A percentile compares a stretch with the other conserved stretches of the same genome.
These are phyloP conservation scores for Kodamaea anthophila DNA, from an alignment of 1,139 yeast genomes.

Conservation along the genomic window DNA sequence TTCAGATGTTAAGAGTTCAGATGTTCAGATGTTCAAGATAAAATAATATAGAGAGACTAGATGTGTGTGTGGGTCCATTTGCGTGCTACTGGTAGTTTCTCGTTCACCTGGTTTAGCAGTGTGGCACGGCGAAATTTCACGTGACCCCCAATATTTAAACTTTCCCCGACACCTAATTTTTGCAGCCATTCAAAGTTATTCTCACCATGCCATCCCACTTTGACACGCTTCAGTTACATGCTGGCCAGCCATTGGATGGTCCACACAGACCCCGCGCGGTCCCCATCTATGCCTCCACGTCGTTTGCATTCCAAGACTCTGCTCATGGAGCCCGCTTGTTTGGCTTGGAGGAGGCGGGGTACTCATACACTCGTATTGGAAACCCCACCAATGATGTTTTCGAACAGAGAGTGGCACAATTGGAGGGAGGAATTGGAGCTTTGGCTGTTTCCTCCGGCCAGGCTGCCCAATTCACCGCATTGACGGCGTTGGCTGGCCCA, in stretches of 20 bases:
- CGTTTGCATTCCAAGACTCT: slow-evolving; percentile 81
- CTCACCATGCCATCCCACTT: slow-evolving; percentile 59
- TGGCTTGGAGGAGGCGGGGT: slow-evolving; percentile 77
- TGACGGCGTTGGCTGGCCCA: slow-evolving; percentile 74
- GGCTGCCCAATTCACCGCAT: slow-evolving; percentile 86
- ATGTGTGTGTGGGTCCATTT: too few species aligned
- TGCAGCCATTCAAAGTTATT: too few species aligned
- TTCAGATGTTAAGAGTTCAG: too few species aligned
- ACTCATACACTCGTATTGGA: slow-evolving; percentile 80
- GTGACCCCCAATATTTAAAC: too few species aligned
- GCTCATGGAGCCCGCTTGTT: slow-evolving; percentile 89
- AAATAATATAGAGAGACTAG: too few species aligned
- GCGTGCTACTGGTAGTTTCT: too few species aligned
- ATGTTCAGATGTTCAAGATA: too few species aligned
- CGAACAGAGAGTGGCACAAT: slow-evolving; percentile 86
- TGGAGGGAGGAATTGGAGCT: slow-evolving; percentile 90
- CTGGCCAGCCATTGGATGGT: slow-evolving; percentile 62
- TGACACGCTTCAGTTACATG: slow-evolving; percentile 90
- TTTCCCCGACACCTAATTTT: too few species aligned
- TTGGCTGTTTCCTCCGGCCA: slow-evolving; percentile 92
- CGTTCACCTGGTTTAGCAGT: too few species aligned
- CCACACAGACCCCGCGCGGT: slow-evolving; percentile 77
- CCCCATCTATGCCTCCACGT: slow-evolving; percentile 84
- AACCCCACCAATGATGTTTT: slow-evolving; percentile 91
- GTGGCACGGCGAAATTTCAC: too few species aligned